Evolutionary conservation across 768 basidiomycete species (phyloP).

Genomic region (Termitomyces sp.): DNA sequence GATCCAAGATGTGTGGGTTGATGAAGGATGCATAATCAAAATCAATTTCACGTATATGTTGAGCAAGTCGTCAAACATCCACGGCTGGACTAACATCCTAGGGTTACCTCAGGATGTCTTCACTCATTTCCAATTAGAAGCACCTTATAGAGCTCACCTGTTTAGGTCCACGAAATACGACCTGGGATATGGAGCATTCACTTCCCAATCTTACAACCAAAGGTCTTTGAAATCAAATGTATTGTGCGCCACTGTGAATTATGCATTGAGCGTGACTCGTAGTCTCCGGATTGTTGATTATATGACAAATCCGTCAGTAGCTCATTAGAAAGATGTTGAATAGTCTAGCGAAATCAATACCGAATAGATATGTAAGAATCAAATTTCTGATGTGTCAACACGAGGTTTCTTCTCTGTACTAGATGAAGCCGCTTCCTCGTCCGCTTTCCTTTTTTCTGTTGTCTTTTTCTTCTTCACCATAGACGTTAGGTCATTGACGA

Average conservation of each 20-base stretch:
- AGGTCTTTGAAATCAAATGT: constrained; percentile 17
- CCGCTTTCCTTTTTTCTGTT: constrained; percentile 65
- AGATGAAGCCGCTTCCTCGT: constrained; percentile 43
- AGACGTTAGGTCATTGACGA: constrained; percentile 78
- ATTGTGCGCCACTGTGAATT: constrained; percentile 20
- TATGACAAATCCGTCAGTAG: neutral
- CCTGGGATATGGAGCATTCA: constrained; percentile 20
- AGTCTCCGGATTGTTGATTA: constrained; percentile 13
- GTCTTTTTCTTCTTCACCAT: constrained; percentile 83
- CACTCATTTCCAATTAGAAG: neutral
- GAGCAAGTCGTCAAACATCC: neutral
- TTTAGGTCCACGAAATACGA: constrained; percentile 18
- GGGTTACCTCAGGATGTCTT: neutral
- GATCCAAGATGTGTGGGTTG: too few species aligned
- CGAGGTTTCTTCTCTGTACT: constrained; percentile 62
- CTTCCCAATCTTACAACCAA: constrained; percentile 18
- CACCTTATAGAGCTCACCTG: neutral
- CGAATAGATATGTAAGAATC: constrained; percentile 1
- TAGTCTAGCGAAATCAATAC: neutral
- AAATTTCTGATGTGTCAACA: constrained; percentile 36
- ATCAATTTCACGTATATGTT: too few species aligned
- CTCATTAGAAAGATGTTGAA: neutral
- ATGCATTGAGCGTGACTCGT: constrained; percentile 17
- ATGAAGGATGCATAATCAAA: too few species aligned
- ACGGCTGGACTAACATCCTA: neutral